Base-by-base conservation (phyloP, 2,329 filamentous ascomycete species). In the Aspergillus brasiliensis region DNA sequence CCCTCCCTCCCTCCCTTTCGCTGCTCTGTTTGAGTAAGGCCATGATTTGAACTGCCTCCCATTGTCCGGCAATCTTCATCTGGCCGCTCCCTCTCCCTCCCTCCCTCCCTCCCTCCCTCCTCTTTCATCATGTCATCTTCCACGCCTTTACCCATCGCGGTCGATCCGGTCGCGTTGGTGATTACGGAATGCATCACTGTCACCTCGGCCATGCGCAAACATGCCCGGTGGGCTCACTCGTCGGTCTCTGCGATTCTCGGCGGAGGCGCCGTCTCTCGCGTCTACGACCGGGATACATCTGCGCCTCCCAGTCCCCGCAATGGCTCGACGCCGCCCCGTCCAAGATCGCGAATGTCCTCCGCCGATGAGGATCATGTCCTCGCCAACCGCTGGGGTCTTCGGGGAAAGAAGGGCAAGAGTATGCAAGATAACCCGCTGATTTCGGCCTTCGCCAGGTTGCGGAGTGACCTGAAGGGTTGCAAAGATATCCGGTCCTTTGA, bases 111-210 rank as follows among this genome's bases (percentile, higher is more conserved):
- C n/a, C 13, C 62, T 57, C 62, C 56, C 64, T 63, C 60, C 62
- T 70, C 62, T 60, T 60, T 65, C 65, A 70, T 64, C 54, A 76
- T 76, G 74, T 68, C 70, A 23, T 67, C n/a, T n/a, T n/a, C 69
- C n/a, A 61, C 69, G 17, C 65, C 72, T 27, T 77, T 93, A 31
- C 86, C 91, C 34, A 91, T 97, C 63, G 91, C 93, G 46, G 90
- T 97, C 67, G 91, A 97, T 71, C 92, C 93, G 1, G 89, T 97
- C 59, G 93, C 92, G 51, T 82, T 99, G 69, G 92, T 99, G 66
- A 97, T 96, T 64, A 97, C 94, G 78, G 95, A 99, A 88, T 99
- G 95, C 78, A 98, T 98, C 74, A 94, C 93, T 48, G 94, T 99
- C 79, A 98, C 95, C 13, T 97, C 94, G 63, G 92, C 93, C 62